Evolutionary conservation across 2,329 filamentous ascomycete genomes (phyloP), one percentile per base, ranked within the genome.

Genomic region (Xylariaceae sp.): DNA sequence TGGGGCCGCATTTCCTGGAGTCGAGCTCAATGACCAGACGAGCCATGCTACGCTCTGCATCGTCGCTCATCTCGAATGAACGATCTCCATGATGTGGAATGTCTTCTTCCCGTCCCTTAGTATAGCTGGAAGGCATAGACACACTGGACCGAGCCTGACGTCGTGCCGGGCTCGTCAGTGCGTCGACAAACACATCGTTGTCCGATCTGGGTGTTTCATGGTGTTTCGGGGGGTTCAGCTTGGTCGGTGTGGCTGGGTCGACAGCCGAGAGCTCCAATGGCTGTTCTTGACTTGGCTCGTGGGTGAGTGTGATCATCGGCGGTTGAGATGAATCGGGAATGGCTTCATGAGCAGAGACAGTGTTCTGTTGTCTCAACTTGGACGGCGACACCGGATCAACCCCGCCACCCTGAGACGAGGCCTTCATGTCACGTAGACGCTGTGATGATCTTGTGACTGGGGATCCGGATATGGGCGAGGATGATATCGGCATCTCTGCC

Each of bases 11-110:
- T 43, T 65, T 68, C 18, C 65, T 68, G 22, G 72, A 68, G 54
- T 78, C 77, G 9, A 80, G 62, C 55, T 79, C 75, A n/a, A 74
- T 70, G 3, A 75, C 71, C 6, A 81, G 66, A 44, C 72, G 69
- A 43, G 75, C 63, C 59, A 78, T 69, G 55, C 74, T 75, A 32
- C 66, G 68, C 50, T 80, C 75, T 42, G 76, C 76, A 6, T 64
- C 69, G 36, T 65, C 61, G 43, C 65, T 67, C 45, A 65, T 56
- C 27, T 65, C 65, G 38, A 68, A 68, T 39, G 65, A 68, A 11
- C 51, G 53, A 30, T 62, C 58, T 40, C 62, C 59, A 5, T 48
- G 41, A 22, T 49, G 47, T 39, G 51, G 38, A 4, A 27, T 27
- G 5, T 44, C 19, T 27, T 17, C 15, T 22, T 27, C 41, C 33